Base-by-base conservation (phyloP, 129 eudicot genomes). In the Apium graveolens region DNA sequence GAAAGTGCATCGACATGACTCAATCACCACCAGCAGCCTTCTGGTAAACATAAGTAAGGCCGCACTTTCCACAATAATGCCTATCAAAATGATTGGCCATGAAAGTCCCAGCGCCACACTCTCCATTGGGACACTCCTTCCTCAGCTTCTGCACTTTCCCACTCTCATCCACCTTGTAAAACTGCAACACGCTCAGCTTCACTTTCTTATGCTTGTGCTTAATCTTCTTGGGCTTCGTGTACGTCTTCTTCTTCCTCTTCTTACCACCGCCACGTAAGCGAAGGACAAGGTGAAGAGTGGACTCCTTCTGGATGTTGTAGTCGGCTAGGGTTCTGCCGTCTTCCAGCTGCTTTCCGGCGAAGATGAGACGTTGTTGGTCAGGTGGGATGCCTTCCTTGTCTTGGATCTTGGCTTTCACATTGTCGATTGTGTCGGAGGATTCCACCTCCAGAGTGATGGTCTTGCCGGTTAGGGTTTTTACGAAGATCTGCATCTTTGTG, bases 351-450 rank as follows among this genome's bases (percentile, higher is more conserved):
- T 82, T 73, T 9, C 85, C 81, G 83, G 83, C 89, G 86, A 86
- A 86, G 84, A 86, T 86, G 70, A 85, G 88, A 5, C 88, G 83
- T 70, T 85, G 85, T 69, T 85, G 88, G 85, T 85, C 85, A 38
- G 88, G 85, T 0, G 88, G 88, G 74, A 85, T 85, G 74, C 88
- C 88, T 44, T 85, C 88, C 79, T 85, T 85, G 83, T 85, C 88
- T 78, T 85, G 88, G 66, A 85, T 85, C 73, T 85, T 85, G 69
- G 86, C 83, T 78, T 85, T 85, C 45, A 85, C 88, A 78, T 85
- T 85, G 83, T 85, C 88, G 70, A 85, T 85, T 18, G 88, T 85
- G 76, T 85, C 88, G 70, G 83, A 78, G 80, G 88, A 85, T 31
- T 86, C 86, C 2, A 85, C 88, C 83, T 85, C 88, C 4, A 85